Percentiles rank a stretch among this genome's conserved stretches.
These are phyloP conservation scores for Metschnikowia sp. DNA, from an alignment of 805 yeast genomes.

Conservation along the genomic window DNA sequence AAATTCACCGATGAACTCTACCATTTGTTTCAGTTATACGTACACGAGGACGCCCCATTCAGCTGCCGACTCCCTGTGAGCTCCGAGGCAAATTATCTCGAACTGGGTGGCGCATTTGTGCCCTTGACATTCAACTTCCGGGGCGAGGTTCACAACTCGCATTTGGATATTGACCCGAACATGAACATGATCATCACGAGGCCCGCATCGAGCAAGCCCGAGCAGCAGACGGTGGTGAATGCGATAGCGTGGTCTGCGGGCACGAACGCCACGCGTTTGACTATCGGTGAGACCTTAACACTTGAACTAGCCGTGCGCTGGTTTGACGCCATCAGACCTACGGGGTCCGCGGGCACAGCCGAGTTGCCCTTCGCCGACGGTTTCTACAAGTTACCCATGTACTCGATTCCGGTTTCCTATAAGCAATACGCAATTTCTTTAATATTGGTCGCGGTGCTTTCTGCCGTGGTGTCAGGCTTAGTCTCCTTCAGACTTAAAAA, in stretches of 20 bases:
- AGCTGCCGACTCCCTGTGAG: constrained; percentile 61
- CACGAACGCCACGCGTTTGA: constrained; percentile 56
- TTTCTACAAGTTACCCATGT: constrained; percentile 36
- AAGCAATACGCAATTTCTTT: constrained; percentile 20
- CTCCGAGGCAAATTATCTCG: constrained; percentile 40
- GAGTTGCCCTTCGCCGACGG: constrained; percentile 38
- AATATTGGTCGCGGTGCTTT: constrained; percentile 19
- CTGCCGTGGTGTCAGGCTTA: constrained; percentile 24
- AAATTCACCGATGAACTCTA: constrained; percentile 59
- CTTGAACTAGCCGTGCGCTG: constrained; percentile 58
- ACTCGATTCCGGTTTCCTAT: constrained; percentile 26
- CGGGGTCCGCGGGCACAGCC: constrained; percentile 16
- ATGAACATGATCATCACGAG: constrained; percentile 50
- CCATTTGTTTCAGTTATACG: constrained; percentile 66
- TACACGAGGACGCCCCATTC: constrained; percentile 76
- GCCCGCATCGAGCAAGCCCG: constrained; percentile 27
- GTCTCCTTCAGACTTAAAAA: constrained; percentile 24
- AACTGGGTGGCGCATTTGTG: constrained; percentile 43
- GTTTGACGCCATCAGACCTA: constrained; percentile 34
- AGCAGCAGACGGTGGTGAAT: constrained; percentile 45
- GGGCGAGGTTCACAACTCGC: constrained; percentile 65
- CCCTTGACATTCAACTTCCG: constrained; percentile 64
- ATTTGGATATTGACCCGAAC: constrained; percentile 60
- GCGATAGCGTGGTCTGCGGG: constrained; percentile 60
- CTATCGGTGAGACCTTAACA: constrained; percentile 63